phyloP scores from a whole-genome alignment of 169 alveolate genomes.

The Cytauxzoon felis region DNA sequence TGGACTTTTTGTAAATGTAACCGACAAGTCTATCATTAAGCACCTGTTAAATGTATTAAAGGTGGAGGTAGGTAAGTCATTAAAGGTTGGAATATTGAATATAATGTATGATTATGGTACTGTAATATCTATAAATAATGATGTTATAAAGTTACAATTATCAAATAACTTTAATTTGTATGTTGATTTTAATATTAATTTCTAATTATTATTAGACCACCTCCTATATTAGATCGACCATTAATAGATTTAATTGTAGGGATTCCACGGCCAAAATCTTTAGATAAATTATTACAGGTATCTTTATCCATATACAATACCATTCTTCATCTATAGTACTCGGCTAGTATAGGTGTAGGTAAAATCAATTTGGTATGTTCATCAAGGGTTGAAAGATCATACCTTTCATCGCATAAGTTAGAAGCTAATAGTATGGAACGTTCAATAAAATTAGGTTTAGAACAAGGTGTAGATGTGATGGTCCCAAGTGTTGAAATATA shows the following conservation, averaged over 20 bases:
- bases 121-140: slow-evolving; percentile 2
- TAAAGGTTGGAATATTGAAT: slow-evolving; percentile 33
- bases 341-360: slow-evolving; percentile 74
- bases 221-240: slow-evolving; percentile 38
- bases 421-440: slow-evolving; percentile 27
- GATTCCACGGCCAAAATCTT: slow-evolving; percentile 73
- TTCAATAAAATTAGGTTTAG: slow-evolving; percentile 52
- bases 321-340: slow-evolving; percentile 24
- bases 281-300: slow-evolving; percentile 66
- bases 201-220: not conserved
- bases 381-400: slow-evolving; percentile 62
- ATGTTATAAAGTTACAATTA: slow-evolving; percentile 6
- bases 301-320: not conserved
- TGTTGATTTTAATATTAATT: not conserved
- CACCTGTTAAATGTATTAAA: slow-evolving; percentile 41
- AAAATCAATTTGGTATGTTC: slow-evolving; percentile 67
- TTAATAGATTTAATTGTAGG: slow-evolving; percentile 68
- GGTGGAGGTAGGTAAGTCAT: slow-evolving; percentile 42
- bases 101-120: slow-evolving; percentile 42
- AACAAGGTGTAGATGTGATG: slow-evolving; percentile 55
- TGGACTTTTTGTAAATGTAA: slow-evolving; percentile 12
- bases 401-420: slow-evolving; percentile 56
- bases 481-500: slow-evolving; percentile 42
- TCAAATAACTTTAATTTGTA: slow-evolving; percentile 31
- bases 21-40: slow-evolving; percentile 15